Evolutionary conservation across 106 monocot genomes (phyloP).

Genomic region (Alisma plantagoaquatica): DNA sequence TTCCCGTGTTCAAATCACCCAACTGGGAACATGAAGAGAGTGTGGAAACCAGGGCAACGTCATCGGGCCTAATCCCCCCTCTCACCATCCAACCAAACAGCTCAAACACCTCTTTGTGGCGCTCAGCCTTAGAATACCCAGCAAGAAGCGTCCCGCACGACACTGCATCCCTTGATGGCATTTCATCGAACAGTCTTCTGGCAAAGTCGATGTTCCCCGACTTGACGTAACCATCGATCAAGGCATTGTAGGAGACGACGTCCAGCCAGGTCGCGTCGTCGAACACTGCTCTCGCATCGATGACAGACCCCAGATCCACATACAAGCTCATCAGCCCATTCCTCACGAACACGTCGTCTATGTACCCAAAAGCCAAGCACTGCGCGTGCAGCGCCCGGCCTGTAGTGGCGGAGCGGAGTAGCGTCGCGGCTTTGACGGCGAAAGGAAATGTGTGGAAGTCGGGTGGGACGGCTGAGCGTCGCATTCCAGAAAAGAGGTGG

Average conservation of each 20-base stretch:
- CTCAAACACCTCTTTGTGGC: conserved; percentile 10
- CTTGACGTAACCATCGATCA: conserved; percentile 32
- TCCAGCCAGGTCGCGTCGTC: conserved; percentile 7
- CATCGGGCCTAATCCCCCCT: conserved; percentile 22
- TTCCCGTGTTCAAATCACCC: conserved; percentile 31
- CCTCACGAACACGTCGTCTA: conserved; percentile 10
- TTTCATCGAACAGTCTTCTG: conserved; percentile 35
- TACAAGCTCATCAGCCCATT: conserved; percentile 41
- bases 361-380: conserved; percentile 21
- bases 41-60: conserved; percentile 26
- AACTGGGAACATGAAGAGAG: conserved; percentile 44
- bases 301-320: conserved; percentile 6
- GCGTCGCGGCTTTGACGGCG: conserved; percentile 24
- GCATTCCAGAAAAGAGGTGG: conserved; percentile 22
- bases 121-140: conserved; percentile 12
- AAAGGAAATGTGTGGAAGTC: conserved; percentile 51
- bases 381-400: conserved; percentile 23
- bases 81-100: conserved; percentile 36
- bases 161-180: conserved; percentile 29
- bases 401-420: not conserved
- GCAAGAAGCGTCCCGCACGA: conserved; percentile 55
- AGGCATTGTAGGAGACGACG: conserved; percentile 36
- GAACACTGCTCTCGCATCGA: conserved; percentile 23
- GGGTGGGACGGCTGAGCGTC: conserved; percentile 25
- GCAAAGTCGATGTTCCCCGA: conserved; percentile 9